A percentile compares a stretch with the other conserved stretches of the same genome.
Conservation (phyloP, 257 asterid species). For the Capsicum baccatum region DNA sequence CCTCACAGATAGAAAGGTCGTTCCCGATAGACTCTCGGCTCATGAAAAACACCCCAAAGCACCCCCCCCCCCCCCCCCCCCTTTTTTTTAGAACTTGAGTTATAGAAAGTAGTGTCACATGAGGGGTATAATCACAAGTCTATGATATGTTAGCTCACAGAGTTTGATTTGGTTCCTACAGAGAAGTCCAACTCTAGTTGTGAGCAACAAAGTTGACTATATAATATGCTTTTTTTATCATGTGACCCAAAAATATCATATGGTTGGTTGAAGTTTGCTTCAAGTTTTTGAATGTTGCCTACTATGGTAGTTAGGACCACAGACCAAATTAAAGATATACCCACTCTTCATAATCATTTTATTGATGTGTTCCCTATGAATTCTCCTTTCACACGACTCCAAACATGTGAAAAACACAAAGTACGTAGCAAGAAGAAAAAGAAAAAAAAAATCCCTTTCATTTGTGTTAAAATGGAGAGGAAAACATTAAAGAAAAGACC, state of each 20-base stretch:
- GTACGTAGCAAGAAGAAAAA: neutral
- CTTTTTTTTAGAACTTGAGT: neutral
- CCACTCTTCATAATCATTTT: constrained; percentile 40
- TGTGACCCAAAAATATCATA: constrained; percentile 1
- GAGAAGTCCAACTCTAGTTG: neutral
- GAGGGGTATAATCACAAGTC: neutral
- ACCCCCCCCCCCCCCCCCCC: too few species aligned
- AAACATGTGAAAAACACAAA: neutral
- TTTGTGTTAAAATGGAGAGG: neutral
- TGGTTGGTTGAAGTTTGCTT: constrained; percentile 14
- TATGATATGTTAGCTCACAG: neutral
- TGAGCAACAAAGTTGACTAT: neutral
- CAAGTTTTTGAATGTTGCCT: constrained; percentile 2
- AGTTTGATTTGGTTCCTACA: constrained; percentile 6
- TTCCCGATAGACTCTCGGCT: too few species aligned
- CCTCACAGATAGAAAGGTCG: too few species aligned
- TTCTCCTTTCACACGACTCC: constrained; percentile 56
- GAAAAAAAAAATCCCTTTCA: neutral
- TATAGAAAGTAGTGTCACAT: neutral
- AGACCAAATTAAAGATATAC: constrained; percentile 30
- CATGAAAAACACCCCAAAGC: too few species aligned
- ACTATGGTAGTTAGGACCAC: constrained; percentile 14
- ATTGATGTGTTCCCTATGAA: constrained; percentile 46
- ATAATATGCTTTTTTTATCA: neutral
- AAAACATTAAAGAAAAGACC: neutral